Percentiles rank a stretch among this genome's conserved stretches.
Conservation (phyloP, 169 alveolate species). For the Cyclospora cayetanensis region DNA sequence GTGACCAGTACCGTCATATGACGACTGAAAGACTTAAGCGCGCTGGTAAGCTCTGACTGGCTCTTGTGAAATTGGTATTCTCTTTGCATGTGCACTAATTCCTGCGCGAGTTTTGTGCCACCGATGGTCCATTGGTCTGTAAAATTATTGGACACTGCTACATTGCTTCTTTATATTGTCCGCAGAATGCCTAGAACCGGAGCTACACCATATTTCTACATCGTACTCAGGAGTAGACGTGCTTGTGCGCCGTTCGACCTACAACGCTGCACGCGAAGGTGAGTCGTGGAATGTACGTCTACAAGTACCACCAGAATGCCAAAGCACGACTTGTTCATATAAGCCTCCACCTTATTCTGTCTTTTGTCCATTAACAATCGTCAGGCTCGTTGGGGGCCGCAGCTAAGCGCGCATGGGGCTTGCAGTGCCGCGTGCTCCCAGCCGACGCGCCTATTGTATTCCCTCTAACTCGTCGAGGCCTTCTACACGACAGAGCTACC, state of each 20-base stretch:
- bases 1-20: slow-evolving; percentile 44
- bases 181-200: slow-evolving; percentile 68
- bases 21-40: slow-evolving; percentile 45
- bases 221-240: slow-evolving; percentile 67
- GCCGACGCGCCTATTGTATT: slow-evolving; percentile 69
- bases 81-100: neutral
- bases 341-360: neutral
- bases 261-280: slow-evolving; percentile 66
- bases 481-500: slow-evolving; percentile 71
- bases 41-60: slow-evolving; percentile 38
- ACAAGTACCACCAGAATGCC: neutral
- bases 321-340: neutral
- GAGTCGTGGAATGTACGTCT: neutral
- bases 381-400: slow-evolving; percentile 57
- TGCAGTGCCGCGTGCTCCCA: slow-evolving; percentile 68
- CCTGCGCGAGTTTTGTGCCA: too few species aligned
- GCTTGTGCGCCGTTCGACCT: slow-evolving; percentile 60
- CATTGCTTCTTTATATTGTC: neutral
- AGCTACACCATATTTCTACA: slow-evolving; percentile 47
- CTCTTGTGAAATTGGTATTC: neutral
- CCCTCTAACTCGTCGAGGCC: slow-evolving; percentile 71
- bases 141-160: too few species aligned
- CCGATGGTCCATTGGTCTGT: too few species aligned
- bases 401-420: slow-evolving; percentile 71
- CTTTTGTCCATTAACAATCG: too few species aligned